Evolutionary conservation across 169 alveolate genomes (phyloP).

Genomic region (Theileria luwenshuni): DNA sequence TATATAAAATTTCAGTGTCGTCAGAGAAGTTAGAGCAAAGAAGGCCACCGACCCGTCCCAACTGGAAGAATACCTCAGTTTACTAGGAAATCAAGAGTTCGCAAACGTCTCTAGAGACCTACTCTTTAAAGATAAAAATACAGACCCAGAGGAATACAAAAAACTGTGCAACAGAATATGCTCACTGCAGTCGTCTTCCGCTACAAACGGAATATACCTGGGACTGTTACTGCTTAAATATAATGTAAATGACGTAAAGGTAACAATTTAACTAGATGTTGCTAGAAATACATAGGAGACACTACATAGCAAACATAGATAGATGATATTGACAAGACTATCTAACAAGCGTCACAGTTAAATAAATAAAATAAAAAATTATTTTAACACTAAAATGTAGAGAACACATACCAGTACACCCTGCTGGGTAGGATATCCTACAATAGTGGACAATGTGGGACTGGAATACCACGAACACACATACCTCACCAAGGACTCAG

Average conservation of each 20-base stretch:
- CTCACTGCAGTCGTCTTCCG: slow-evolving; percentile 49
- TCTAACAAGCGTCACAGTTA: background rate
- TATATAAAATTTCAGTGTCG: slow-evolving; percentile 35
- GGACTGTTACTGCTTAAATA: slow-evolving; percentile 38
- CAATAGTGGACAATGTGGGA: slow-evolving; percentile 39
- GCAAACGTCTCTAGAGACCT: slow-evolving; percentile 52
- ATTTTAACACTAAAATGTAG: slow-evolving; percentile 11
- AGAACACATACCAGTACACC: slow-evolving; percentile 58
- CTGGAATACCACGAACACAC: slow-evolving; percentile 51
- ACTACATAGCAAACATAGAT: no score
- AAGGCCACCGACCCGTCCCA: slow-evolving; percentile 41
- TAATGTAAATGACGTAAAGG: slow-evolving; percentile 41
- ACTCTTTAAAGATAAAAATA: slow-evolving; percentile 26
- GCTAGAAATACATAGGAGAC: background rate
- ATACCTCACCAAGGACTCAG: slow-evolving; percentile 40
- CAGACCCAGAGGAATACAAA: slow-evolving; percentile 34
- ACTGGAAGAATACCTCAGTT: slow-evolving; percentile 62
- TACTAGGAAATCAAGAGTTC: slow-evolving; percentile 51
- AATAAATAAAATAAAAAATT: background rate
- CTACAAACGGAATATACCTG: slow-evolving; percentile 43
- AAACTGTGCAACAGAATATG: slow-evolving; percentile 46
- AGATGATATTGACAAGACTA: no score
- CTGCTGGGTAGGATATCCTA: slow-evolving; percentile 57
- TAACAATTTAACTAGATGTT: no score
- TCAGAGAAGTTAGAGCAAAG: slow-evolving; percentile 24